These are phyloP conservation scores for Hemileccinum hortonii DNA, from an alignment of 1,284 basidiomycete genomes.

Conservation along the genomic window DNA sequence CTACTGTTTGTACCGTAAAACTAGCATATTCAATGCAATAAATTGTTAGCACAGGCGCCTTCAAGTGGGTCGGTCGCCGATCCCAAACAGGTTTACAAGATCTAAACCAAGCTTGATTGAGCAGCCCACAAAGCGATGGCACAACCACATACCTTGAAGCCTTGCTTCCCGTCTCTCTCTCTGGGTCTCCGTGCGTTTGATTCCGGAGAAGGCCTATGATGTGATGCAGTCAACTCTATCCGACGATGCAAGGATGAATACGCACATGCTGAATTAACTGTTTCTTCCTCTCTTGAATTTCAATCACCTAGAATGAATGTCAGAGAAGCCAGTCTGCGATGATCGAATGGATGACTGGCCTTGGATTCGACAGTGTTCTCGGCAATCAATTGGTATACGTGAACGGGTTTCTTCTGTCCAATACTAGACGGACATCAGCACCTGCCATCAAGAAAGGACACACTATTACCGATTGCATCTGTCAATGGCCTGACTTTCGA, in stretches of 20 bases:
- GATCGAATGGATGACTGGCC: conserved; percentile 35
- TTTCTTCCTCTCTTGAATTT: conserved; percentile 83
- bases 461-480: conserved; percentile 57
- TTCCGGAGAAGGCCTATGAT: conserved; percentile 73
- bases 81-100: conserved; percentile 58
- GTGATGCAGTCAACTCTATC: conserved; percentile 1
- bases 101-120: conserved; percentile 34
- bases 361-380: conserved; percentile 86
- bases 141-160: conserved; percentile 55
- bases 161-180: conserved; percentile 73
- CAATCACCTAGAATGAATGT: conserved; percentile 53
- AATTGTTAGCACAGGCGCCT: neutral
- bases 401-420: conserved; percentile 77
- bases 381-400: conserved; percentile 86
- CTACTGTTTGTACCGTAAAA: neutral
- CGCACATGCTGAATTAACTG: conserved; percentile 64
- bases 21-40: too few relatives aligned
- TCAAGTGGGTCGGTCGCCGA: conserved; percentile 26
- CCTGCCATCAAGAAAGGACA: neutral
- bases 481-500: conserved; percentile 88
- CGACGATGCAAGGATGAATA: neutral
- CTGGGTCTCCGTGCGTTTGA: conserved; percentile 65
- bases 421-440: conserved; percentile 49
- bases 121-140: neutral
- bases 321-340: neutral